phyloP scores from a whole-genome alignment of 805 yeast genomes.

The Candida rishiriensis region DNA sequence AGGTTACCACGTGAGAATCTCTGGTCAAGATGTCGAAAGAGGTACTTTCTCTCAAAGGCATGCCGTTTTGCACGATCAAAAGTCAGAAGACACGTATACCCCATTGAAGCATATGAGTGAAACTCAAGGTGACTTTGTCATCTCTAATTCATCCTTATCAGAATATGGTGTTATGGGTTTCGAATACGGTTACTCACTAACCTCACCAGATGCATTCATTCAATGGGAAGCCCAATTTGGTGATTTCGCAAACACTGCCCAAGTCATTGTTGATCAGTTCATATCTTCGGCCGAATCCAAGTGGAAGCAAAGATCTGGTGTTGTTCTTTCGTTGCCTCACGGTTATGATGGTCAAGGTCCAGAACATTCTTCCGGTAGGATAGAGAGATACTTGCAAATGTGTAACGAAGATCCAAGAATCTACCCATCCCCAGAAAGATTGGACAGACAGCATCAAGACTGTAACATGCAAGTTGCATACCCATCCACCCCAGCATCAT shows the following conservation, averaged over 20 bases:
- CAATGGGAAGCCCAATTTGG: slow-evolving; percentile 99
- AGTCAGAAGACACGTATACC: slow-evolving; percentile 73
- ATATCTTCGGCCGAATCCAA: slow-evolving; percentile 95
- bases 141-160: slow-evolving; percentile 91
- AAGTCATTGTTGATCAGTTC: slow-evolving; percentile 95
- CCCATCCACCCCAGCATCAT: slow-evolving; percentile 95
- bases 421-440: slow-evolving; percentile 86
- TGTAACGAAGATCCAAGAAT: slow-evolving; percentile 93
- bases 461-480: slow-evolving; percentile 97
- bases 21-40: slow-evolving; percentile 99
- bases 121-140: slow-evolving; percentile 80
- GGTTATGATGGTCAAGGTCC: slow-evolving; percentile 99
- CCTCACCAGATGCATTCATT: slow-evolving; percentile 94
- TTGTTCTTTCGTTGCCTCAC: slow-evolving; percentile 93
- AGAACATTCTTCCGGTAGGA: slow-evolving; percentile 97
- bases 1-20: slow-evolving; percentile 94
- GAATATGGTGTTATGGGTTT: slow-evolving; percentile 99
- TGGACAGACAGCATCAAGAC: slow-evolving; percentile 97
- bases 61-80: slow-evolving; percentile 95
- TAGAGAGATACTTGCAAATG: slow-evolving; percentile 93
- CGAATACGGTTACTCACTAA: slow-evolving; percentile 97
- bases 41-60: slow-evolving; percentile 99
- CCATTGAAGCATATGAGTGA: slow-evolving; percentile 80
- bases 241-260: slow-evolving; percentile 99
- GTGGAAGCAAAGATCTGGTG: slow-evolving; percentile 98